Base-by-base conservation (phyloP, 1,139 yeast genomes). In the Nakaseomyces nivariensis region DNA sequence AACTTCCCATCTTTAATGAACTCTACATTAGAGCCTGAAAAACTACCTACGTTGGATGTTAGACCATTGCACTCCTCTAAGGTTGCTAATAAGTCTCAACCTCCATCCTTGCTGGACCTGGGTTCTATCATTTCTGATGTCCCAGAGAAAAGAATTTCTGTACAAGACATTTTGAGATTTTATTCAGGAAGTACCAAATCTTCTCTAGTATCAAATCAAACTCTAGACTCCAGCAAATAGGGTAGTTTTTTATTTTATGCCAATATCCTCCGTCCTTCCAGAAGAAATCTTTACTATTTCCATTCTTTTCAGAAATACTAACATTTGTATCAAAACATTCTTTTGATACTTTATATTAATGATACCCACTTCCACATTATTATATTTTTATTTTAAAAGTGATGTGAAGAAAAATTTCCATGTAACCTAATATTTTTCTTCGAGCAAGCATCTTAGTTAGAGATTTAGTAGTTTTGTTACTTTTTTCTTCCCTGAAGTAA, bases 141-240 rank as follows among this genome's bases (percentile, higher is more conserved):
- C 13, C 33, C 33, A 27, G 43, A 41, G 10, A 37, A 24, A 7
- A 54, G 62, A 34, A 54, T 55, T 32, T 61, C 66, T 10, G 58
- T 62, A 7, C 66, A 62, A 45, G 67, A 62, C 43, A 56, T 62
- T n/a, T 52, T 62, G 8, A 51, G 54, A 32, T 62, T 60, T 45
- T 62, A 62, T 33, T 56, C 61, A 32, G 59, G 54, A 37, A 48
- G 55, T 11, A 57, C 59, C 50, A 57, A 56, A 36, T 54, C 57
- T 10, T 25, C 42, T 26, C 13, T 38, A n/a, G 42, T 4, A 4
- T 38, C 42, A 5, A 24, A 38, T 17, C 26, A 22, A 37, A 37
- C 40, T 22, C 40, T 37, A 17, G 25, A 37, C 10, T 37, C 26
- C 26, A 37, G 3, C 26, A 37, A 37, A 13, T 9, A 34, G 17